Percentiles rank a stretch among this genome's conserved stretches.
Evolutionary conservation across 257 asterid species (phyloP).

Genomic region (Nicotiana knightiana): DNA sequence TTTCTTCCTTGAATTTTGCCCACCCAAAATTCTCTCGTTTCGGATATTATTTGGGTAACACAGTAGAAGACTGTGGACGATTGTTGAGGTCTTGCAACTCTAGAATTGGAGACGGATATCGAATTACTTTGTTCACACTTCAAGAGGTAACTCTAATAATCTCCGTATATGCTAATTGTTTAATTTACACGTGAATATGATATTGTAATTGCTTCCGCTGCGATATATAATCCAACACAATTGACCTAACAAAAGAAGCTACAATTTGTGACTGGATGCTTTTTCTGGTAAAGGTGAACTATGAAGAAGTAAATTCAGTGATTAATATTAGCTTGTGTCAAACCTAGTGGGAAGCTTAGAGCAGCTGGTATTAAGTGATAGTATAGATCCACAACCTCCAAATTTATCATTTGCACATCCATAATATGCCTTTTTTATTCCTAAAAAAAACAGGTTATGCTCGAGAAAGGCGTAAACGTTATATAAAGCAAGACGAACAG

Average conservation of each 20-base stretch:
- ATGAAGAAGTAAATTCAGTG: not conserved
- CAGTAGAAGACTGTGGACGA: too few species aligned
- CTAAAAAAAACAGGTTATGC: slow-evolving; percentile 20
- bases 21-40: too few species aligned
- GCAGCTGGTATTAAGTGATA: slow-evolving; percentile 54
- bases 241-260: not conserved
- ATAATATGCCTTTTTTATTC: slow-evolving; percentile 59
- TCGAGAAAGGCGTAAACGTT: not conserved
- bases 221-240: too few species aligned
- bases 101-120: too few species aligned
- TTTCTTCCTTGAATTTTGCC: too few species aligned
- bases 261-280: not conserved
- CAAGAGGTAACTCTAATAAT: too few species aligned
- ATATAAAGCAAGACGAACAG: not conserved
- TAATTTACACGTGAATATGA: too few species aligned
- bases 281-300: not conserved
- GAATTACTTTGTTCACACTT: too few species aligned
- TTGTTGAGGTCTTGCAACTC: too few species aligned
- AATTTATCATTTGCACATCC: slow-evolving; percentile 94
- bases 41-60: too few species aligned
- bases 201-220: too few species aligned
- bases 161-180: too few species aligned
- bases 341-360: slow-evolving; percentile 38
- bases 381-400: slow-evolving; percentile 92
- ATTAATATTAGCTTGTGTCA: slow-evolving; percentile 10